Evolutionary conservation across 495 filamentous ascomycete genomes (phyloP).

Genomic region (Podospora fimiseda): DNA sequence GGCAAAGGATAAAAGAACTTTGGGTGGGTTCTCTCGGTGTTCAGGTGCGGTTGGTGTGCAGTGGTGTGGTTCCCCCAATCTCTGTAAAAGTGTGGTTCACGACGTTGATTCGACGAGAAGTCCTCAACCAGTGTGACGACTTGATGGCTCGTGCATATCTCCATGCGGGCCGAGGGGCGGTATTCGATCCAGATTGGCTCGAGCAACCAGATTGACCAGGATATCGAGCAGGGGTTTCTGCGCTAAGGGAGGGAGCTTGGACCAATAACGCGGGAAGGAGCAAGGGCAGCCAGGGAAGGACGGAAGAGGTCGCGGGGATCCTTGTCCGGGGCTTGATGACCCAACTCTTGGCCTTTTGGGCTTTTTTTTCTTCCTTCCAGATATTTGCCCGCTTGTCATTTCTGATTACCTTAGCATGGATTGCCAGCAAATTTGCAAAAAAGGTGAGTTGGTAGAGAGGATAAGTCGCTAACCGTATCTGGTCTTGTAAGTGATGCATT

Average conservation of each 20-base stretch:
- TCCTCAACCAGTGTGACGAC: conserved; percentile 32
- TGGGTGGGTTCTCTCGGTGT: background rate
- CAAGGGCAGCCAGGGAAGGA: conserved; percentile 13
- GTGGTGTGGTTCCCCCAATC: conserved; percentile 10
- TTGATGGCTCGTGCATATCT: conserved; percentile 31
- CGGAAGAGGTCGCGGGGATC: conserved; percentile 10
- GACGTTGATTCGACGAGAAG: conserved; percentile 29
- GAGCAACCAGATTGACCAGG: conserved; percentile 26
- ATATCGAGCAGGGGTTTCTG: conserved; percentile 14
- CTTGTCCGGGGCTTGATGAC: conserved; percentile 2
- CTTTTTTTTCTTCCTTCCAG: background rate
- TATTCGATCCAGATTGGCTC: conserved; percentile 34
- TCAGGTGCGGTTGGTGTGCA: background rate
- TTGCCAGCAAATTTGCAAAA: background rate
- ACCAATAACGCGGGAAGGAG: conserved; percentile 26
- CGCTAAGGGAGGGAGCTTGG: conserved; percentile 25
- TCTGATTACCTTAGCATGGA: too few species aligned
- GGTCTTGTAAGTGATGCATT: too few species aligned
- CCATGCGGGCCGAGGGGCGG: conserved; percentile 32
- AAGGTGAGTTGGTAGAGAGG: too few species aligned
- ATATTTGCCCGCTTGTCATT: too few species aligned
- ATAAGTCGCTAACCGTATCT: too few species aligned
- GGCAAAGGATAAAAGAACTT: conserved; percentile 7
- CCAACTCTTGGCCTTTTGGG: conserved; percentile 11
- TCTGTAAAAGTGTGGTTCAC: conserved; percentile 15